Evolutionary conservation across 2,329 filamentous ascomycete genomes (phyloP).

Genomic region (Chaetomiaceae sp.): DNA sequence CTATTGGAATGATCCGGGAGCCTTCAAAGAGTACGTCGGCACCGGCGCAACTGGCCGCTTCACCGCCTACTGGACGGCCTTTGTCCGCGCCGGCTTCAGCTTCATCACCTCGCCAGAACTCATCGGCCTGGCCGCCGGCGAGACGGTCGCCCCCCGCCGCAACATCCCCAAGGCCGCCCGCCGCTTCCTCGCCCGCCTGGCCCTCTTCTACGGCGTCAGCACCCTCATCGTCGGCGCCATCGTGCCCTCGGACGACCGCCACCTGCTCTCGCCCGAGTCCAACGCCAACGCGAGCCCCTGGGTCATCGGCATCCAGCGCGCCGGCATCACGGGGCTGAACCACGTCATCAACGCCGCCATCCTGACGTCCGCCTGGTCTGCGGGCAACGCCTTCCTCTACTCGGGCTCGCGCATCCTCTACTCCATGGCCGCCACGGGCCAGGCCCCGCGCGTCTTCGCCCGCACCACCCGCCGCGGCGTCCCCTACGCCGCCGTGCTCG

Average conservation of each 20-base stretch:
- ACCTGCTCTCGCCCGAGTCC: conserved; percentile 49
- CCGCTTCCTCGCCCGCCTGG: conserved; percentile 56
- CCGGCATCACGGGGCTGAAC: conserved; percentile 57
- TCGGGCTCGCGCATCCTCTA: conserved; percentile 65
- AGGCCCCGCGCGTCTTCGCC: conserved; percentile 57
- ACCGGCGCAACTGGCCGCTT: conserved; percentile 46
- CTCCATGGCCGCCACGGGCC: conserved; percentile 59
- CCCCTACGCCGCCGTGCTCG: conserved; percentile 48
- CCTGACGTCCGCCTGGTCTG: conserved; percentile 59
- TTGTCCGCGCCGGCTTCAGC: conserved; percentile 53
- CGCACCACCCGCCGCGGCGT: conserved; percentile 56
- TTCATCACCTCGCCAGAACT: conserved; percentile 60
- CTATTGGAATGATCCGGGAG: conserved; percentile 43
- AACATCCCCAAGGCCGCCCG: conserved; percentile 61
- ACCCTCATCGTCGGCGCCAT: conserved; percentile 56
- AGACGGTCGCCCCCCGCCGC: conserved; percentile 56
- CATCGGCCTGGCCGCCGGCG: conserved; percentile 54
- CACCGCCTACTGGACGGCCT: conserved; percentile 52
- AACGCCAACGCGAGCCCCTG: conserved; percentile 57
- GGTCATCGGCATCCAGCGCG: conserved; percentile 60
- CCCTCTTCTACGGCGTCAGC: conserved; percentile 58
- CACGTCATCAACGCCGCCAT: conserved; percentile 64
- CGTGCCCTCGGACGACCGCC: conserved; percentile 58
- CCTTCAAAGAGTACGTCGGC: conserved; percentile 44
- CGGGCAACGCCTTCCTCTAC: conserved; percentile 57